Evolutionary conservation across 2,329 filamentous ascomycete species (phyloP), one percentile per base, ranked within the genome.

Genomic region (Pyrenophora seminiperda): DNA sequence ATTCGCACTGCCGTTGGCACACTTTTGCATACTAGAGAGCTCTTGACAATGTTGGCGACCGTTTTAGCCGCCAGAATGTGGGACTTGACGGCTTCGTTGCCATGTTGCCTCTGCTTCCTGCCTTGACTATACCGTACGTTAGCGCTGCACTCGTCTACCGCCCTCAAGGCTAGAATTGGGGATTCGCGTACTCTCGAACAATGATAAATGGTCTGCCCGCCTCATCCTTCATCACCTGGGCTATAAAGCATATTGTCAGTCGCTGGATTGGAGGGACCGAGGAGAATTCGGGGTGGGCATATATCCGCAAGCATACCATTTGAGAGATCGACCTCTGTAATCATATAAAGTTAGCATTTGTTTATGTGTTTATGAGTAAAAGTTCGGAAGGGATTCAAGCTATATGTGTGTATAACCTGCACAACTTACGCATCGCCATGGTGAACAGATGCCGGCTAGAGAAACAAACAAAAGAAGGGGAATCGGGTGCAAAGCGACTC

Each of bases 31-130:
- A 84, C 82, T 66, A 99, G 83, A 60, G 95, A 99, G 54, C 91
- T 94, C 82, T 96, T 97, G 77, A 99, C 91, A 66, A 99, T 94
- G 78, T 91, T 96, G 64, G 94, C 89, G 65, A 99, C 92, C 50
- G 94, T 97, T 73, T 92, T 87, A 47, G 95, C 95, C 54, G 94
- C 93, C 67, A 97, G 86, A 68, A 99, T 99, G 78, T 99, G 95
- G 68, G 91, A 91, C 78, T 99, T 99, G 75, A 99, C 91, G 44
- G 94, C 94, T 72, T 99, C 94, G 75, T 88, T 97, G 69, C 94
- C 94, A 75, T 94, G 93, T 71, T 94, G 90, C 75, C 94, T 87
- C 84, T 91, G 96, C 86, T 97, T 99, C 80, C 87, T 96, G 73
- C 93, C 93, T 77, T 99, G 94, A 74, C 91, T 96, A 66, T 44